phyloP scores from a whole-genome alignment of 306 rosid species.

The Vachellia collinsii region DNA sequence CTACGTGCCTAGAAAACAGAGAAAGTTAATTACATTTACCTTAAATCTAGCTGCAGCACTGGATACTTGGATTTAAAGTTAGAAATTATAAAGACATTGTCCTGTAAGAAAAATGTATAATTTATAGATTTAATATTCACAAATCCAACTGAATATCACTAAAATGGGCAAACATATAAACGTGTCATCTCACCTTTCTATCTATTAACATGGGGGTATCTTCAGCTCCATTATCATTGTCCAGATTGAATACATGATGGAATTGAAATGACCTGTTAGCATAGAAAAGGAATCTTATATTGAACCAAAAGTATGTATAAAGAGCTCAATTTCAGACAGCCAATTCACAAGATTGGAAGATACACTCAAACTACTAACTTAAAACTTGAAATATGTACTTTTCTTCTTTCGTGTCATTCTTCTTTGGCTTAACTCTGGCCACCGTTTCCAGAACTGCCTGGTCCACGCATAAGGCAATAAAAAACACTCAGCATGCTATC shows the following conservation, averaged over 20 bases:
- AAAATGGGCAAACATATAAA: constrained; percentile 20
- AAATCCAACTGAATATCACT: not conserved
- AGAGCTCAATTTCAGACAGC: constrained; percentile 16
- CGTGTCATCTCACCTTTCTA: constrained; percentile 72
- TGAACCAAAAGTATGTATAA: constrained; percentile 20
- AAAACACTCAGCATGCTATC: constrained; percentile 35
- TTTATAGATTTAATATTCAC: constrained; percentile 22
- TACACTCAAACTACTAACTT: constrained; percentile 19
- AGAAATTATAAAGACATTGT: constrained; percentile 89
- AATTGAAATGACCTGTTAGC: constrained; percentile 72
- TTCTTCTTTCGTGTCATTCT: constrained; percentile 95
- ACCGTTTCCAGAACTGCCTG: constrained; percentile 99
- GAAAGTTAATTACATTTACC: constrained; percentile 48
- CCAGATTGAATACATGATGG: constrained; percentile 81
- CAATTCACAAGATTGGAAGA: constrained; percentile 25
- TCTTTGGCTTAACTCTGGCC: constrained; percentile 93
- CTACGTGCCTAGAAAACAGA: constrained; percentile 20
- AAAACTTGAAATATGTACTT: constrained; percentile 62
- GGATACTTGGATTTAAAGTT: constrained; percentile 95
- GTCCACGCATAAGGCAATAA: constrained; percentile 46
- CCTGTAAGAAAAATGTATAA: constrained; percentile 58
- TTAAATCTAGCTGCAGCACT: constrained; percentile 85
- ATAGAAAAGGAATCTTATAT: constrained; percentile 27
- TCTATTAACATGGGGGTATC: constrained; percentile 95
- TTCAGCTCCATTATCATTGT: constrained; percentile 79